Evolutionary conservation across 1,284 basidiomycete genomes (phyloP), one percentile per base, ranked within the genome.

Genomic region (Meripilus lineatus): DNA sequence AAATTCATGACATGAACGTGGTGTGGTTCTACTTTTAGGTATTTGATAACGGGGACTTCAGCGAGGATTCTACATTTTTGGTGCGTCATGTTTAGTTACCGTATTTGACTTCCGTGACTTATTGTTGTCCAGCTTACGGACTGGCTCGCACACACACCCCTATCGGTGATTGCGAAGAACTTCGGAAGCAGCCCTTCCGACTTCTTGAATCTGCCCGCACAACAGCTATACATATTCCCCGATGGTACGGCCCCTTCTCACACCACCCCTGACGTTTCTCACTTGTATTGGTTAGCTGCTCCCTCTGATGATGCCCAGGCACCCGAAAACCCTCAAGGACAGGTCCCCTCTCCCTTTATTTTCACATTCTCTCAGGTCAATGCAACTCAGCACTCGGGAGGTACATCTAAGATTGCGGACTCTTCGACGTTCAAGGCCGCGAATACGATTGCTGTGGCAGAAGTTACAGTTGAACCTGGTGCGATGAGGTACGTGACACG

Each of bases 181-280:
- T 85, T 87, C 68, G 71, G 77, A 53, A 68, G 71, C 10, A 67
- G 70, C 48, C 61, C 71, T 26, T 66, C 71, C 3, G 74, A 73
- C 1, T 84, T 84, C 58, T 67, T 71, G 37, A 68, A 77, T 49
- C 73, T 84, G 47, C 81, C 79, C 1, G 64, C 67, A 5, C 48
- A 75, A 42, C 73, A 84, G 56, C 68, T 85, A 38, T 84, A 81
- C 61, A 84, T 84, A 47, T 86, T 85, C 70, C 80, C 80, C 3
- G 68, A 70, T 42, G 52, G 77, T 79, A 52, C 35, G 69, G 50
- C 14, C 24, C 30, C 15, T 11, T 18, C 18, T 46, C 21, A 30
- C 10, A 30, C 28, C n/a, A 30, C 28, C 8, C 8, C 28, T 10
- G n/a, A 8, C 28, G 28, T n/a, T 30, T 30, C 10, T 30, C 10